These are phyloP conservation scores for Leccinum insigne DNA, from an alignment of 1,284 basidiomycete species.

Conservation along the genomic window DNA sequence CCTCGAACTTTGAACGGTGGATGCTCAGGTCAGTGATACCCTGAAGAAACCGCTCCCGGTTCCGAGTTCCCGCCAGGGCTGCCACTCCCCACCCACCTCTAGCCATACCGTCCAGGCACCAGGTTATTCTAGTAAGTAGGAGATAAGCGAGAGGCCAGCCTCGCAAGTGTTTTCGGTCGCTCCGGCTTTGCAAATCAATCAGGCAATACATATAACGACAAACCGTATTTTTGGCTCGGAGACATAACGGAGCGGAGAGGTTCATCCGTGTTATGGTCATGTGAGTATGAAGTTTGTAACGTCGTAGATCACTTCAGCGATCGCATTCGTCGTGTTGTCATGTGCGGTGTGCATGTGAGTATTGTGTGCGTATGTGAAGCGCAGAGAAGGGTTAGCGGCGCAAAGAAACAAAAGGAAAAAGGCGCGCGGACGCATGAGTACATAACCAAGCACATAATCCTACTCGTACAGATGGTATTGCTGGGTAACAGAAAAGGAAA, in stretches of 20 bases:
- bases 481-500: conserved; percentile 9
- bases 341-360: not conserved
- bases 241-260: not conserved
- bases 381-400: not conserved
- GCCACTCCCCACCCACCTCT: not conserved
- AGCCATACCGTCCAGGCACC: not conserved
- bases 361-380: not conserved
- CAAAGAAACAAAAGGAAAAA: not conserved
- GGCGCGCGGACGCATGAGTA: not conserved
- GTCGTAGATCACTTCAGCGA: not conserved
- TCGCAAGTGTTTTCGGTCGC: not conserved
- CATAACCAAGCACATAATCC: conserved; percentile 19
- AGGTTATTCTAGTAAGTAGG: too few relatives aligned
- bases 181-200: not conserved
- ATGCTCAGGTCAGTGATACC: not conserved
- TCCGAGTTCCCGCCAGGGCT: not conserved
- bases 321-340: not conserved
- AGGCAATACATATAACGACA: not conserved
- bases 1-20: not conserved
- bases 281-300: not conserved
- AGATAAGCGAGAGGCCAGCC: too few relatives aligned
- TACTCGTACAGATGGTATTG: conserved; percentile 29
- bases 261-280: not conserved
- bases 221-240: not conserved
- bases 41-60: not conserved